A percentile compares a stretch with the other conserved stretches of the same genome.
phyloP scores from a whole-genome alignment of 2,329 filamentous ascomycete species.

The Cytospora schulzeri region DNA sequence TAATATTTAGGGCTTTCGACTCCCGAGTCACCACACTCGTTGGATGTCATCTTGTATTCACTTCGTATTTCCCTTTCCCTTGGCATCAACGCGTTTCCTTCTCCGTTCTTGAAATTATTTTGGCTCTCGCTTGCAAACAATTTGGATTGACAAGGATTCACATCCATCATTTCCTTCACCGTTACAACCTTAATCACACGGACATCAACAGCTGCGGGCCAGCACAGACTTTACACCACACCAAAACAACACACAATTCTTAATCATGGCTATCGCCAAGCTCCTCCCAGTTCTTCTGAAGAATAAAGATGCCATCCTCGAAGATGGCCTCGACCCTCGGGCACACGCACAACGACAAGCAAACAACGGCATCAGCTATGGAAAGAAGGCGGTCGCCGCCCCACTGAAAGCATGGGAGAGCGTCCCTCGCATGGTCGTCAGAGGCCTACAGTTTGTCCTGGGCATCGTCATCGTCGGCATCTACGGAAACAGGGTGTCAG shows the following conservation, averaged over 20 bases:
- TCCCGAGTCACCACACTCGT: background rate
- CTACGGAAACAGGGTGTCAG: slow-evolving; percentile 63
- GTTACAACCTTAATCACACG: background rate
- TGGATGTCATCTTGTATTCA: background rate
- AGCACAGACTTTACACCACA: slow-evolving; percentile 6
- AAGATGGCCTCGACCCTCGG: slow-evolving; percentile 24
- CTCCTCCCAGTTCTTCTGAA: slow-evolving; percentile 21
- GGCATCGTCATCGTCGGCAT: slow-evolving; percentile 69
- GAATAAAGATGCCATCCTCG: slow-evolving; percentile 17
- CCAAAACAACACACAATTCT: background rate
- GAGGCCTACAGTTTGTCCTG: slow-evolving; percentile 70
- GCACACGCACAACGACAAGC: slow-evolving; percentile 25
- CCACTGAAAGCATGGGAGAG: slow-evolving; percentile 50
- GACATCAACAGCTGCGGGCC: slow-evolving; percentile 13
- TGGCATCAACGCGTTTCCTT: background rate
- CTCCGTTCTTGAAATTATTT: background rate
- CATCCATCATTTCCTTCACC: background rate
- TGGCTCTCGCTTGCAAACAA: background rate
- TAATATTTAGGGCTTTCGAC: slow-evolving; percentile 15
- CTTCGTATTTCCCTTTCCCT: background rate
- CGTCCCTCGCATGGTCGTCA: slow-evolving; percentile 55
- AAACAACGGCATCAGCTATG: slow-evolving; percentile 28
- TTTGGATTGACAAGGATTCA: slow-evolving; percentile 1
- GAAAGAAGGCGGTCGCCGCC: slow-evolving; percentile 47
- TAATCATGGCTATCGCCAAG: slow-evolving; percentile 21